phyloP scores from a whole-genome alignment of 805 yeast genomes.

The Sugiyamaella smithiae region DNA sequence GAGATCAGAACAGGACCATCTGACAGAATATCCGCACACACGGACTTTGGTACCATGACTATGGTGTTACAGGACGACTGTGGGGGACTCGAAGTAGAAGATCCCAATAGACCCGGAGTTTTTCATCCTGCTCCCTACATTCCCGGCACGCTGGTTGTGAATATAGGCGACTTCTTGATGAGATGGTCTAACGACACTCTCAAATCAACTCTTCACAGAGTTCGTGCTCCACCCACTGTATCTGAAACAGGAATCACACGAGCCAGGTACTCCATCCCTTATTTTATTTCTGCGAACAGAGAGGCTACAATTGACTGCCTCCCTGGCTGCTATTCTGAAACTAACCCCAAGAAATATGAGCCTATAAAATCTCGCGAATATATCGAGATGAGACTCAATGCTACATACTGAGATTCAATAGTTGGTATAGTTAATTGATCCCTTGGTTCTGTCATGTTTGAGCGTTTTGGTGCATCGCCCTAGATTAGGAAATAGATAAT shows the following conservation, averaged over 20 bases:
- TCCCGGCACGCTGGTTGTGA: constrained; percentile 5
- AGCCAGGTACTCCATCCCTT: background rate
- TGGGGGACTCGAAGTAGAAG: constrained; percentile 5
- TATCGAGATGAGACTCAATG: background rate
- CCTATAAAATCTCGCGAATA: background rate
- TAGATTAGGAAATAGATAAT: too few relatives aligned
- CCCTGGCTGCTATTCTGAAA: background rate
- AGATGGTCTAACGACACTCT: constrained; percentile 7
- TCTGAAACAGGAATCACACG: constrained; percentile 1
- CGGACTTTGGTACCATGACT: constrained; percentile 3
- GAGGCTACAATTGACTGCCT: background rate
- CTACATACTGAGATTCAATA: background rate
- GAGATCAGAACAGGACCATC: background rate
- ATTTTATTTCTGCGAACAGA: background rate
- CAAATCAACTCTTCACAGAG: constrained; percentile 9
- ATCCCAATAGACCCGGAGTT: background rate
- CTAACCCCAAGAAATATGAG: background rate
- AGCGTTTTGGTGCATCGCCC: too few relatives aligned
- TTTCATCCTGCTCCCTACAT: constrained; percentile 6
- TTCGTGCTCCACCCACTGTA: constrained; percentile 6
- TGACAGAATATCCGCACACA: constrained; percentile 1
- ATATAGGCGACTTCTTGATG: constrained; percentile 9
- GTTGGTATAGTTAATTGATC: too few relatives aligned
- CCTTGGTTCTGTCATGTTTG: too few relatives aligned
- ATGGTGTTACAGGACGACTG: constrained; percentile 4